Conservation (phyloP, 129 eudicot genomes). For the Ambrosia trifida region DNA sequence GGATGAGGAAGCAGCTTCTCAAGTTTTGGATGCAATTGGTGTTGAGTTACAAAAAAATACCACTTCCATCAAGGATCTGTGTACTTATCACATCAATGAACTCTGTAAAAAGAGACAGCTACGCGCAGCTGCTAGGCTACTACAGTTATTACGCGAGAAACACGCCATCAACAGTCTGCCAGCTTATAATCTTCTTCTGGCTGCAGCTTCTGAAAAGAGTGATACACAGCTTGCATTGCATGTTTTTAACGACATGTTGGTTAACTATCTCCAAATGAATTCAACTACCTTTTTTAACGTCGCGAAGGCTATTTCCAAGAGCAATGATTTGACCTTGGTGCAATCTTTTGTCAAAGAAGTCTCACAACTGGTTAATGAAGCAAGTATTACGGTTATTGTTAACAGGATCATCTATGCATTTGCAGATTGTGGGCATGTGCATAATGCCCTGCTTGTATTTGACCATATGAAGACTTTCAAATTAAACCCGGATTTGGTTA, state of each 20-base stretch:
- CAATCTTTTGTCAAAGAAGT: slow-evolving; percentile 55
- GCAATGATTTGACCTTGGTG: slow-evolving; percentile 43
- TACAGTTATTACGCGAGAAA: slow-evolving; percentile 47
- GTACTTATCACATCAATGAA: slow-evolving; percentile 44
- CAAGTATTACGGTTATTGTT: slow-evolving; percentile 51
- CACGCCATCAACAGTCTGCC: slow-evolving; percentile 40
- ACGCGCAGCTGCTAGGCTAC: slow-evolving; percentile 49
- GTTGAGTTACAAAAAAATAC: slow-evolving; percentile 33
- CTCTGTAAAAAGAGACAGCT: slow-evolving; percentile 58
- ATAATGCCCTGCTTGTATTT: slow-evolving; percentile 61
- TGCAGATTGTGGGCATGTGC: slow-evolving; percentile 65
- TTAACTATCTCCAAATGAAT: slow-evolving; percentile 33
- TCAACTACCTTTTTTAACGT: slow-evolving; percentile 51
- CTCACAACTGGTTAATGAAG: slow-evolving; percentile 43
- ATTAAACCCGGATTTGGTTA: slow-evolving; percentile 66
- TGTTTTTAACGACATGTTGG: slow-evolving; percentile 58
- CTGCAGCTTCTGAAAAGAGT: slow-evolving; percentile 48
- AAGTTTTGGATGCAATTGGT: slow-evolving; percentile 44
- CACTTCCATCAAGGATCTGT: slow-evolving; percentile 42
- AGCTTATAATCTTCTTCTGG: slow-evolving; percentile 62
- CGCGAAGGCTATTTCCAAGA: slow-evolving; percentile 64
- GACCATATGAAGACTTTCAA: slow-evolving; percentile 44
- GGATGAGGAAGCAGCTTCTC: slow-evolving; percentile 43
- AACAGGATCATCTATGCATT: slow-evolving; percentile 72
- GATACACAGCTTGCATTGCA: slow-evolving; percentile 36